These are phyloP conservation scores for Quercus lobata DNA, from an alignment of 331 rosid species.

Conservation along the genomic window DNA sequence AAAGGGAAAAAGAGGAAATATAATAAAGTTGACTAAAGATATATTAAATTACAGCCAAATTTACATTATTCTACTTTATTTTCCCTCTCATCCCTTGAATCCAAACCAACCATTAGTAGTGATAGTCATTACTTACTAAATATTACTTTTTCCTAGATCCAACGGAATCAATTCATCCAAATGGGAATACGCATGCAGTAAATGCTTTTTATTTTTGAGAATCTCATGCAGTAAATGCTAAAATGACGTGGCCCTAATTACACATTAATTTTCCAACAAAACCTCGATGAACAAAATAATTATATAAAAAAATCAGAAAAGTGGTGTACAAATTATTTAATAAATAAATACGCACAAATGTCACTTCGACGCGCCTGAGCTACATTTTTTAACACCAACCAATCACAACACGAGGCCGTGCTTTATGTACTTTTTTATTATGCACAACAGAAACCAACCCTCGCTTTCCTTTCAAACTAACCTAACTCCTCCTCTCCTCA, in stretches of 20 bases:
- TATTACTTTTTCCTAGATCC: background rate
- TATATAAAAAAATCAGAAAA: background rate
- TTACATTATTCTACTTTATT: fast-evolving
- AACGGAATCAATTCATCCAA: conserved; percentile 14
- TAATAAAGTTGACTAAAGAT: fast-evolving
- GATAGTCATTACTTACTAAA: no score
- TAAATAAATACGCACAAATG: background rate
- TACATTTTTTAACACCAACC: conserved; percentile 9
- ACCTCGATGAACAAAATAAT: conserved; percentile 4
- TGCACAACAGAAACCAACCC: conserved; percentile 37
- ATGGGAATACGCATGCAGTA: background rate
- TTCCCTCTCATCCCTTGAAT: fast-evolving
- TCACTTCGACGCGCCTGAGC: conserved; percentile 22
- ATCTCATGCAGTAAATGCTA: background rate
- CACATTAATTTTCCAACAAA: conserved; percentile 13
- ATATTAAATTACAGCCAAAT: fast-evolving
- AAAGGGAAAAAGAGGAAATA: fast-evolving
- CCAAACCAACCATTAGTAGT: fast-evolving
- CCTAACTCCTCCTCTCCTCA: background rate
- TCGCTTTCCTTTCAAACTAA: conserved; percentile 19
- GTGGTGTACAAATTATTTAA: background rate
- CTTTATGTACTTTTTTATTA: conserved; percentile 34
- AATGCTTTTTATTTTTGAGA: background rate
- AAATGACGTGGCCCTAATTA: conserved; percentile 20
- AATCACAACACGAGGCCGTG: conserved; percentile 16